phyloP scores from a whole-genome alignment of 2,329 filamentous ascomycete species.

The Talaromyces sp. region DNA sequence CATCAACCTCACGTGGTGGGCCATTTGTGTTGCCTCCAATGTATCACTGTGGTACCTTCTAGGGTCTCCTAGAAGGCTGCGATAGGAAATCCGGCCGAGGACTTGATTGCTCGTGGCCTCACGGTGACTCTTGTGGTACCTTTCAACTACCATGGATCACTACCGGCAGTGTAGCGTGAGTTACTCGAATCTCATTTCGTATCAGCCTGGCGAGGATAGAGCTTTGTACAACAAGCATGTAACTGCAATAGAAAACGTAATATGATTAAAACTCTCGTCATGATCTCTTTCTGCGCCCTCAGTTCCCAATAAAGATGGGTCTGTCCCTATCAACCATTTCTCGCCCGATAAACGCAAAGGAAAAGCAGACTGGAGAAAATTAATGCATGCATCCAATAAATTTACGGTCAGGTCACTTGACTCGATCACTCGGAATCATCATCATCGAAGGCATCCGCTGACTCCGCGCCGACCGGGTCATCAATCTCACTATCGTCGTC shows the following conservation, averaged over 20 bases:
- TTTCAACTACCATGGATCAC: background rate
- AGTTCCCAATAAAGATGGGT: background rate
- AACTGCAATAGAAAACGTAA: background rate
- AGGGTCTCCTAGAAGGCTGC: background rate
- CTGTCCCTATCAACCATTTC: background rate
- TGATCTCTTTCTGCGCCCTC: slow-evolving; percentile 10
- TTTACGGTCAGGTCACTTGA: slow-evolving; percentile 4
- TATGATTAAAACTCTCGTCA: background rate
- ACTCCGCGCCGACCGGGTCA: slow-evolving; percentile 30
- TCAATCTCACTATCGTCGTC: slow-evolving; percentile 38
- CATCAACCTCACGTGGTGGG: background rate
- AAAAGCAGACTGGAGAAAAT: background rate
- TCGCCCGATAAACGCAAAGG: background rate
- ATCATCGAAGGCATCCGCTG: slow-evolving; percentile 38
- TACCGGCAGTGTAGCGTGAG: slow-evolving; percentile 4
- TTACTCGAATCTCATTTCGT: slow-evolving; percentile 4
- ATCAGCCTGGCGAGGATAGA: background rate
- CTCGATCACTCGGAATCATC: slow-evolving; percentile 22
- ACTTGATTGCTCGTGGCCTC: background rate
- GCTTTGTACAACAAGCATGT: background rate
- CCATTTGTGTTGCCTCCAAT: background rate
- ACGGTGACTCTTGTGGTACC: background rate
- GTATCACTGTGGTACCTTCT: slow-evolving; percentile 6
- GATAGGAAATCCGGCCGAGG: background rate
- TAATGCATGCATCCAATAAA: slow-evolving; percentile 2